A percentile compares a stretch with the other conserved stretches of the same genome.
These are phyloP conservation scores for Dioscorea alata DNA, from an alignment of 106 monocot species.

Conservation along the genomic window DNA sequence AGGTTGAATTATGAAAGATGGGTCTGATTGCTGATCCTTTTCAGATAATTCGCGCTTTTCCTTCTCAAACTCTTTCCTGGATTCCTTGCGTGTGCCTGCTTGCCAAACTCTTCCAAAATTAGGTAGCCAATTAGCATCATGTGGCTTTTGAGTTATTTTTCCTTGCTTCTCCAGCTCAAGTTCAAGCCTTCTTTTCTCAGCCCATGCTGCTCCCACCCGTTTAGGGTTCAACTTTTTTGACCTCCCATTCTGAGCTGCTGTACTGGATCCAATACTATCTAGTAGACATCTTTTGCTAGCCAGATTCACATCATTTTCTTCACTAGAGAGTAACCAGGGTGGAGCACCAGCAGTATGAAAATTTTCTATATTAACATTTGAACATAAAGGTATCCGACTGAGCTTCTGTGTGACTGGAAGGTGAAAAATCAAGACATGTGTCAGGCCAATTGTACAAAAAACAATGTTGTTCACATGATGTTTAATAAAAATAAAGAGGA, in stretches of 20 bases:
- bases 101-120: conserved; percentile 99
- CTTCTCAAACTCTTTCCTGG: conserved; percentile 75
- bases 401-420: conserved; percentile 22
- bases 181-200: conserved; percentile 77
- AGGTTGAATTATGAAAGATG: conserved; percentile 49
- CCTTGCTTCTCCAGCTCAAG: conserved; percentile 86
- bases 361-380: conserved; percentile 39
- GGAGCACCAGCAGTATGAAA: conserved; percentile 42
- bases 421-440: not conserved
- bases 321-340: conserved; percentile 56
- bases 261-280: conserved; percentile 1
- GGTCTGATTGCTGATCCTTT: conserved; percentile 27
- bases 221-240: conserved; percentile 73
- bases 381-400: conserved; percentile 14
- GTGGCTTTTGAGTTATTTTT: conserved; percentile 23
- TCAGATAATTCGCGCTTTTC: conserved; percentile 36
- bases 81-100: conserved; percentile 85
- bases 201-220: conserved; percentile 96
- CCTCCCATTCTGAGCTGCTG: conserved; percentile 16
- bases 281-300: conserved; percentile 4
- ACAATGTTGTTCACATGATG: not conserved
- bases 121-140: conserved; percentile 84
- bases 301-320: conserved; percentile 23
- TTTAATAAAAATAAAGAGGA: not conserved
- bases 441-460: not conserved